Base-by-base conservation (phyloP, 2,329 filamentous ascomycete genomes). In the Fusarium nisikadoi region DNA sequence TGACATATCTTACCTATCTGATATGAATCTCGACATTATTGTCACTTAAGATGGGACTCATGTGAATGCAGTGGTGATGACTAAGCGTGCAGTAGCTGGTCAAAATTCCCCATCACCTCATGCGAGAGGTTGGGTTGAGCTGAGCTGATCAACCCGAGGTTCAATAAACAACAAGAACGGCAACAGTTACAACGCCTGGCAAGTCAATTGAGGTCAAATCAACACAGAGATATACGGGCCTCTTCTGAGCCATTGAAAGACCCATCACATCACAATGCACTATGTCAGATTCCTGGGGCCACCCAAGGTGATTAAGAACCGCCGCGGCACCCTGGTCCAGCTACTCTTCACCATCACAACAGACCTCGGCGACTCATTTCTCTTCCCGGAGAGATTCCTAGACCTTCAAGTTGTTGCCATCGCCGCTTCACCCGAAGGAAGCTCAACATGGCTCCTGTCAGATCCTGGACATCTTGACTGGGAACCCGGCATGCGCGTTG, bases 321-420 rank as follows among this genome's bases (percentile, higher is more conserved):
- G 74, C 65, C 65, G 71, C 49, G 71, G 71, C 65, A 71, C 80
- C 73, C 23, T 72, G 19, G 74, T 87, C 12, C 82, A 83, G 53
- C 75, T 90, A 7, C 80, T 88, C 3, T 79, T 90, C 67, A 85
- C 87, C 65, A 84, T 90, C 71, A 88, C 86, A 16, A 90, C 87
- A 17, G 88, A 90, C 65, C 82, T 90, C 3, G 86, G 88, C 36
- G 88, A 90, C 73, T 82, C 86, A 1, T 88, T 88, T 54, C 82
- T 90, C 16, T 79, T 73, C n/a, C 84, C 86, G 2, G 79, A 81
- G 19, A 76, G 78, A 23, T 82, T 86, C 8, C 65, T 89, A n/a
- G 79, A 81, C 19, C 79, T 90, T 6, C 76, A 80, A 20, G 80
- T 83, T 25, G 78, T 78, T 14, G 79, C 81, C 12, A 70, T 81